Conservation (phyloP, 2,329 filamentous ascomycete species). For the Fusarium sp. region DNA sequence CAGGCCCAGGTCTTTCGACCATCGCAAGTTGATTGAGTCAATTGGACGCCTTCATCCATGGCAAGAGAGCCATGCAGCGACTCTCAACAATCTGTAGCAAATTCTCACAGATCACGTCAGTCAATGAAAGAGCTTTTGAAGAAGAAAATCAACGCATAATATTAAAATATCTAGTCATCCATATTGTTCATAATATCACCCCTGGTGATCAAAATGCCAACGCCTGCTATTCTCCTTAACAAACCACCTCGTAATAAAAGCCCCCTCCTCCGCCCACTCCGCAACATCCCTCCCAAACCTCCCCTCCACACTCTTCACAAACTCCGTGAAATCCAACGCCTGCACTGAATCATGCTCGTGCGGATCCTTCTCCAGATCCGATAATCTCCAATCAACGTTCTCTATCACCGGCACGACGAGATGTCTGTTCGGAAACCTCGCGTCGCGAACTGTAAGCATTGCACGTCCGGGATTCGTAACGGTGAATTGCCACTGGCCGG, state of each 20-base stretch:
- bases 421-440: constrained; percentile 46
- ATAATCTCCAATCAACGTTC: constrained; percentile 50
- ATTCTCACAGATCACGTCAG: too few species aligned
- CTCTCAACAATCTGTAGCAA: too few species aligned
- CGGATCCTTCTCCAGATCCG: constrained; percentile 44
- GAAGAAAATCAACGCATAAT: background rate
- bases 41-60: constrained; percentile 25
- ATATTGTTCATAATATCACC: constrained; percentile 19
- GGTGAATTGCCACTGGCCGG: constrained; percentile 51
- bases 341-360: constrained; percentile 44
- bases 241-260: constrained; percentile 51
- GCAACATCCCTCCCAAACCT: constrained; percentile 45
- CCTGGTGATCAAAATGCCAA: constrained; percentile 46
- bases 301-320: constrained; percentile 42
- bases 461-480: constrained; percentile 51
- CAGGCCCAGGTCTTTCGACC: constrained; percentile 12
- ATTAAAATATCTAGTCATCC: constrained; percentile 27
- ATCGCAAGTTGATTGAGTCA: constrained; percentile 13
- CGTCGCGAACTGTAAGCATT: constrained; percentile 50
- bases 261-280: constrained; percentile 50
- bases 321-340: constrained; percentile 43
- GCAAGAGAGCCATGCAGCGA: constrained; percentile 30
- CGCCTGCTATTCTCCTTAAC: constrained; percentile 52
- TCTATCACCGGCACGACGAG: constrained; percentile 50
- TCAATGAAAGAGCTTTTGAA: too few species aligned